These are phyloP conservation scores for Lipomyces starkeyi DNA, from an alignment of 805 yeast genomes.

Conservation along the genomic window DNA sequence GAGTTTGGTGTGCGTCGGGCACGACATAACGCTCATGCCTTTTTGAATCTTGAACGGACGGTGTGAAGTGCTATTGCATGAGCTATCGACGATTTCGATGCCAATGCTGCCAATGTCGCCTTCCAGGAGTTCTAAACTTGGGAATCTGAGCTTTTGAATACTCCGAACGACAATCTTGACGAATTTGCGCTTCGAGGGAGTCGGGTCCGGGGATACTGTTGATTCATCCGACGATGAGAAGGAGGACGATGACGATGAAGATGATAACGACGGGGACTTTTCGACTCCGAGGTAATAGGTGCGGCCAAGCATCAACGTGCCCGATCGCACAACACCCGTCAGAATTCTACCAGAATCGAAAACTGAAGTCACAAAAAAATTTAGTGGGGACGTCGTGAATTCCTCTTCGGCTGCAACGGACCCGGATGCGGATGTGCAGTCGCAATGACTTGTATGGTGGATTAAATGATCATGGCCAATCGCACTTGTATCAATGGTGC, in stretches of 20 bases:
- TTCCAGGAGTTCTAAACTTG: conserved; percentile 22
- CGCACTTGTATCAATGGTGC: not conserved
- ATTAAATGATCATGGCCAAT: conserved; percentile 23
- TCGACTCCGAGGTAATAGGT: conserved; percentile 23
- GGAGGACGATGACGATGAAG: conserved; percentile 11
- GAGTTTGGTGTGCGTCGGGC: not conserved
- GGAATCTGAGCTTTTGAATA: conserved; percentile 33
- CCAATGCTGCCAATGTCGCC: conserved; percentile 37
- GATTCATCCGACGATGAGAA: not conserved
- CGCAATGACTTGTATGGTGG: conserved; percentile 27
- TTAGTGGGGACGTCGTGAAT: conserved; percentile 14
- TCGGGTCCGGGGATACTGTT: not conserved
- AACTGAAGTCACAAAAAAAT: conserved; percentile 35
- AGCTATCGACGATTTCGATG: conserved; percentile 27
- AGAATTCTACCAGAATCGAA: conserved; percentile 33
- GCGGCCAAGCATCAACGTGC: conserved; percentile 24
- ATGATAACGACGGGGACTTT: not conserved
- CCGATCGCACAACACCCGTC: conserved; percentile 35
- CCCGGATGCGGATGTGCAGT: conserved; percentile 5
- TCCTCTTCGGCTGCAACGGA: not conserved
- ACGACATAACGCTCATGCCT: conserved; percentile 26
- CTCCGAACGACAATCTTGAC: conserved; percentile 25
- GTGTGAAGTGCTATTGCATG: conserved; percentile 1
- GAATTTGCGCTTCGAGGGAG: conserved; percentile 4
- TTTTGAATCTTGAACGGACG: conserved; percentile 9